Base-by-base conservation (phyloP, 768 basidiomycete species). In the Porphyrellus cyaneotinctus region DNA sequence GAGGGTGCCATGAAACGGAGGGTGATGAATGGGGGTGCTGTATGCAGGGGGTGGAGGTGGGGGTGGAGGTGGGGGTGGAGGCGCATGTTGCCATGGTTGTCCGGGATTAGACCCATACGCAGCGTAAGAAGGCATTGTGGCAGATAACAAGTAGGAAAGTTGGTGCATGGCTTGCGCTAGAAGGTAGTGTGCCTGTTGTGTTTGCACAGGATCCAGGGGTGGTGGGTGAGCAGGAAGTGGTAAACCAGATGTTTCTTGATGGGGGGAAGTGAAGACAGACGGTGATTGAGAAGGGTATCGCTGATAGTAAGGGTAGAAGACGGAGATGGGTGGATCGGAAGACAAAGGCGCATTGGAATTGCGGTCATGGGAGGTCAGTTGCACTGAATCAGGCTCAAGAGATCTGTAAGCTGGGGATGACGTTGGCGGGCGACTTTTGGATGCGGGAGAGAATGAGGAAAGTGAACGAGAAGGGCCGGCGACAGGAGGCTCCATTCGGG, bases 131-230 rank as follows among this genome's bases (percentile, higher is more conserved):
- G 63, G 65, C 39, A 72, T 64, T 0, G 66, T 61, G 9, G 62
- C 50, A 31, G 68, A 71, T 49, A 76, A 57, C 12, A 76, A 43
- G 51, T 70, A 78, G 17, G 75, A 70, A 28, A 76, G 58, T 32
- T 73, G 67, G 6, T 74, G 71, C 64, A 76, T 70, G 13, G 74
- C 74, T 53, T 75, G 76, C 6, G 66, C 66, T 32, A 75, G 46
- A 43, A 69, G 62, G 41, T 64, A 63, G 18, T 75, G 74, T 28
- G 67, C 68, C n/a, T 74, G 67, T n/a, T 71, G 68, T n/a, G 68
- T 43, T 49, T 70, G 68, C 30, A 51, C 39, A 23, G 63, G 64
- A 57, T 70, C 63, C 12, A 69, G 24, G 24, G 59, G 59, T 22
- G 58, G 69, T n/a, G 50, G 67, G 30, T 71, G 72, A 36, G 63